Base-by-base conservation (phyloP, 495 filamentous ascomycete genomes). In the Corynascus novoguineensis region DNA sequence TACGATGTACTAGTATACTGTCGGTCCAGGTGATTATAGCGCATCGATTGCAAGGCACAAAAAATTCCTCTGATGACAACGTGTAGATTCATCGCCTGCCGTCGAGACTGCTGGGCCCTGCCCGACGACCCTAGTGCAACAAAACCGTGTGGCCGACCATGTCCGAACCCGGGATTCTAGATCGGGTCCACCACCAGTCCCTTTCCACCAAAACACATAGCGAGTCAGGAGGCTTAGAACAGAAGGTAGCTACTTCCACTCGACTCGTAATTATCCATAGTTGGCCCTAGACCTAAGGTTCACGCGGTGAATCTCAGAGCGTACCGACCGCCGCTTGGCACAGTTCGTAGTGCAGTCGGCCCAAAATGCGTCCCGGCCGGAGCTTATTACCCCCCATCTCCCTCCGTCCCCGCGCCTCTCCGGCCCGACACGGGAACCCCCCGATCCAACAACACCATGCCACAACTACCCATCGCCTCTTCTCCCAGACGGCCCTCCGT, bases 401-500 rank as follows among this genome's bases (percentile, higher is more conserved):
- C 42, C 24, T 27, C 27, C 29, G 22, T 32, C 38, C 10, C 38
- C 32, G n/a, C n/a, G n/a, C n/a, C n/a, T n/a, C n/a, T n/a, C n/a
- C n/a, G n/a, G n/a, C n/a, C n/a, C n/a, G n/a, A n/a, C n/a, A n/a
- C n/a, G n/a, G n/a, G n/a, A 28, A 22, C 32, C 24, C 4, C 31
- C 42, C 42, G 14, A 31, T 7, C 12, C n/a, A 49, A 14, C 35
- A 37, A 7, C 31, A 37, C 28, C 37, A 32, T 31, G 28, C 5
- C 41, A 40, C 35, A 19, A 25, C n/a, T 46, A 22, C 31, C 22
- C 17, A n/a, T 50, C 14, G 67, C 1, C 35, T 40, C 21, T 73
- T 73, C 32, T 71, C 67, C 19, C 49, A 56, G 24, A 68, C 70
- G n/a, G 34, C 73, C 11, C 22, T 62, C 14, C 60, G 27, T 21